Conservation (phyloP, 495 filamentous ascomycete species). For the Penicillium fimorum region DNA sequence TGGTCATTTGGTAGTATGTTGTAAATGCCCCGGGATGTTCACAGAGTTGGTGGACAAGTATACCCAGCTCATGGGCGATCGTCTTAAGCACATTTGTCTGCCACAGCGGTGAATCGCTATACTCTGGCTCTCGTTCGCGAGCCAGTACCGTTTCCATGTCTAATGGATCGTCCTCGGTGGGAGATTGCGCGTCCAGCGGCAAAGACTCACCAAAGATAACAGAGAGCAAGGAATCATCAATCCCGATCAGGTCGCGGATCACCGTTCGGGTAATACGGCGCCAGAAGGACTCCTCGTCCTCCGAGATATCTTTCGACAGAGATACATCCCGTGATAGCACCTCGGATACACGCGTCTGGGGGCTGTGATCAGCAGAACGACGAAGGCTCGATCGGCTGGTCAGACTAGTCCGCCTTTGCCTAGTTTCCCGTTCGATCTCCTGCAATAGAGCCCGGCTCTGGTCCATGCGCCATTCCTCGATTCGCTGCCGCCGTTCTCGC, state of each 20-base stretch:
- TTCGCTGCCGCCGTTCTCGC: conserved; percentile 70
- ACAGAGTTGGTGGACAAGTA: conserved; percentile 77
- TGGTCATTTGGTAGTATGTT: conserved; percentile 57
- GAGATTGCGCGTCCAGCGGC: conserved; percentile 34
- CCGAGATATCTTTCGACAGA: conserved; percentile 20
- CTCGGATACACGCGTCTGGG: conserved; percentile 23
- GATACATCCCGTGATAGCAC: conserved; percentile 21
- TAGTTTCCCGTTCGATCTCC: conserved; percentile 83
- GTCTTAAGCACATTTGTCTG: conserved; percentile 75
- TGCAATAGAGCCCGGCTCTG: conserved; percentile 82
- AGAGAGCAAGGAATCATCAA: conserved; percentile 79
- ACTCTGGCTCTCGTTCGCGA: conserved; percentile 34
- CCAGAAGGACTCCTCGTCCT: conserved; percentile 67
- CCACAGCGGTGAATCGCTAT: conserved; percentile 57
- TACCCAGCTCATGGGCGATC: conserved; percentile 81
- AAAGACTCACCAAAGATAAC: conserved; percentile 86
- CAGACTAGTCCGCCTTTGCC: conserved; percentile 51
- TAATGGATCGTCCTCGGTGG: conserved; percentile 10
- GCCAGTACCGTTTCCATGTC: conserved; percentile 37
- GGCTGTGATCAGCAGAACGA: conserved; percentile 21
- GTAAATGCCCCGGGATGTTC: conserved; percentile 80
- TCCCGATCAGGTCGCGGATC: conserved; percentile 84
- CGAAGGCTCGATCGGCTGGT: conserved; percentile 33
- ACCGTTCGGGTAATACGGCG: conserved; percentile 78
- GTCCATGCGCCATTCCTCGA: conserved; percentile 89